Percentiles rank a stretch among this genome's conserved stretches.
Evolutionary conservation across 495 filamentous ascomycete species (phyloP).

Genomic region (Aspergillus saccharolyticus): DNA sequence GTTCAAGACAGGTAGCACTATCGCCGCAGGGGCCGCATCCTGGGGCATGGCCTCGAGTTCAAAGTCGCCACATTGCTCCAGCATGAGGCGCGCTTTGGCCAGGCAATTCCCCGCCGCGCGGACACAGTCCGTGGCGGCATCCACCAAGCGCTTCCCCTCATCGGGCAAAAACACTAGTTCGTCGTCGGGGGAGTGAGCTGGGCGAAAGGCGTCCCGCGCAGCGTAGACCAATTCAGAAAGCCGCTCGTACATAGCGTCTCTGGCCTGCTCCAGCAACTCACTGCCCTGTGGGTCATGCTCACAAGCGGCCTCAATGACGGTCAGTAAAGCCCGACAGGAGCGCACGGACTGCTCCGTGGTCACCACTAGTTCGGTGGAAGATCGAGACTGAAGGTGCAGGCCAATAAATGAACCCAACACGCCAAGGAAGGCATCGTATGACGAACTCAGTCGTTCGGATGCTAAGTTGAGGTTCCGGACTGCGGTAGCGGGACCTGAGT

Average conservation of each 20-base stretch:
- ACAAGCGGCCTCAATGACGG: slow-evolving; percentile 78
- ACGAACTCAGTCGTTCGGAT: slow-evolving; percentile 61
- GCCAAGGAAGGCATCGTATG: slow-evolving; percentile 83
- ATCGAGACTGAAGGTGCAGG: slow-evolving; percentile 82
- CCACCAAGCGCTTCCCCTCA: slow-evolving; percentile 70
- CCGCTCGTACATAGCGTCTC: slow-evolving; percentile 71
- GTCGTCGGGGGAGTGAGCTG: slow-evolving; percentile 55
- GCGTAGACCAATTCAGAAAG: slow-evolving; percentile 74
- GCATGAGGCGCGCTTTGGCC: slow-evolving; percentile 73
- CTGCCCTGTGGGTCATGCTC: slow-evolving; percentile 66
- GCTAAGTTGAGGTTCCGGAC: slow-evolving; percentile 50
- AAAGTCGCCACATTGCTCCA: slow-evolving; percentile 92
- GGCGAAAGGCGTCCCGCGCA: slow-evolving; percentile 69
- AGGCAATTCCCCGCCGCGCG: slow-evolving; percentile 87
- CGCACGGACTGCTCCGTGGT: slow-evolving; percentile 73
- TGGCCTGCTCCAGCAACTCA: slow-evolving; percentile 60
- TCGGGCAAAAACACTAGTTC: slow-evolving; percentile 74
- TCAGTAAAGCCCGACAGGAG: slow-evolving; percentile 71
- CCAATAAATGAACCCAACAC: slow-evolving; percentile 90
- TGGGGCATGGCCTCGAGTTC: slow-evolving; percentile 65
- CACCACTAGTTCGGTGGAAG: slow-evolving; percentile 71
- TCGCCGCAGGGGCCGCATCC: slow-evolving; percentile 25
- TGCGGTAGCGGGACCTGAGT: slow-evolving; percentile 41
- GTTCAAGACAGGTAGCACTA: slow-evolving; percentile 17
- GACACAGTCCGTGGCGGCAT: slow-evolving; percentile 84